Percentiles rank a stretch among this genome's conserved stretches.
These are phyloP conservation scores for Sphagnum magellanicum DNA, from an alignment of 228 moss, liverwort and hornwort species.

Conservation along the genomic window DNA sequence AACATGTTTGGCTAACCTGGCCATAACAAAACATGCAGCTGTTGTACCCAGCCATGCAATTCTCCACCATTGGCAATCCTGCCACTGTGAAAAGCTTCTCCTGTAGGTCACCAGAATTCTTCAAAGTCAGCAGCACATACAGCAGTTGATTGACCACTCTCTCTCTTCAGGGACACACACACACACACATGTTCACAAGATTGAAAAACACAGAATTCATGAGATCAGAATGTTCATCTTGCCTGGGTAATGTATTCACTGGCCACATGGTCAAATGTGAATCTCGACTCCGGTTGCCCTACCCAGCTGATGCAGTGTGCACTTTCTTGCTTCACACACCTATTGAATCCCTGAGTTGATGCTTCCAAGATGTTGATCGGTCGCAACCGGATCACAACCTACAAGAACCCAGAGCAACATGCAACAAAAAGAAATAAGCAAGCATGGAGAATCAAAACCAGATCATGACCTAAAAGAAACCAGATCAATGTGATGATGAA, in stretches of 20 bases:
- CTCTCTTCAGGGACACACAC: too few species aligned
- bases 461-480: neutral
- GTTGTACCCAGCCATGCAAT: slow-evolving; percentile 97
- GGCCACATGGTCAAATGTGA: slow-evolving; percentile 97
- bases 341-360: slow-evolving; percentile 53
- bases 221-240: neutral
- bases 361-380: slow-evolving; percentile 75
- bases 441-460: neutral
- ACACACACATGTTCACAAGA: neutral
- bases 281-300: slow-evolving; percentile 86
- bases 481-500: neutral
- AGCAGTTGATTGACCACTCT: too few species aligned
- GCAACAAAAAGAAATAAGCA: neutral
- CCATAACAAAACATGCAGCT: slow-evolving; percentile 99
- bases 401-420: slow-evolving; percentile 2
- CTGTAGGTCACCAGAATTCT: slow-evolving; percentile 19
- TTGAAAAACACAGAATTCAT: neutral
- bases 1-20: slow-evolving; percentile 34
- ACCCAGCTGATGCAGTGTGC: slow-evolving; percentile 83
- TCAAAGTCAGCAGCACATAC: neutral
- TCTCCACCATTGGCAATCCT: slow-evolving; percentile 97
- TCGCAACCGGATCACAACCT: slow-evolving; percentile 89
- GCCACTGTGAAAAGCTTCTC: slow-evolving; percentile 81
- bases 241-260: slow-evolving; percentile 89
- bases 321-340: slow-evolving; percentile 88